Conservation (phyloP, 1,284 basidiomycete species). For the Irpex sp. region DNA sequence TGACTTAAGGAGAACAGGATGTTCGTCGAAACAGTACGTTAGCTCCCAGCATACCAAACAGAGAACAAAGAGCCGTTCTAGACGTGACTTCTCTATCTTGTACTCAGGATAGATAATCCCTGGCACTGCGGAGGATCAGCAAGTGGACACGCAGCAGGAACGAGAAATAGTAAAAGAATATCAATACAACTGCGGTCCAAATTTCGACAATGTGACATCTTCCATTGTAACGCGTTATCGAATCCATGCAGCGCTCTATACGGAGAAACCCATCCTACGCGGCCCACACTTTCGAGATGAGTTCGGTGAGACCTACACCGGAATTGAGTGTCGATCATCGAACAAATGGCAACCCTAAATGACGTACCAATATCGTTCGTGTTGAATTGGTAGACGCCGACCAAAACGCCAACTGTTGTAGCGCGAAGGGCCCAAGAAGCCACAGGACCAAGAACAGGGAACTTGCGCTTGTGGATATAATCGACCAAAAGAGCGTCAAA, state of each 20-base stretch:
- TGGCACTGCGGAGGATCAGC: neutral
- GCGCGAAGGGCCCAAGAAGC: constrained; percentile 75
- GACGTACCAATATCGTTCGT: constrained; percentile 91
- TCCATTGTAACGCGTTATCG: neutral
- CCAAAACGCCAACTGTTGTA: constrained; percentile 80
- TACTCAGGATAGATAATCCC: neutral
- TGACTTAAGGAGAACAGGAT: too few relatives aligned
- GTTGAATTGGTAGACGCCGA: constrained; percentile 96
- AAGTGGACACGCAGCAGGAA: neutral
- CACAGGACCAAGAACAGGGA: constrained; percentile 73
- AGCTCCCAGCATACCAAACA: neutral
- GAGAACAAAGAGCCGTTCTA: neutral
- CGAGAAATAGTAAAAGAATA: neutral
- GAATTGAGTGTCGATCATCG: constrained; percentile 1
- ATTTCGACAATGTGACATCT: neutral
- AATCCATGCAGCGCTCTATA: neutral
- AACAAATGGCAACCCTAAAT: neutral
- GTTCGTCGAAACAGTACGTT: too few relatives aligned
- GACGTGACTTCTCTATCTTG: neutral
- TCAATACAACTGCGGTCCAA: neutral
- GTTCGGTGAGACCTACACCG: constrained; percentile 27
- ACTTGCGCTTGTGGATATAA: constrained; percentile 94
- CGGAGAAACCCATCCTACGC: constrained; percentile 14
- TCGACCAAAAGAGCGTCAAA: constrained; percentile 78
- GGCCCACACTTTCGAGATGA: constrained; percentile 30